Conservation (phyloP, 2,329 filamentous ascomycete genomes). For the Ophiognomonia clavigignenti-juglandacearum region DNA sequence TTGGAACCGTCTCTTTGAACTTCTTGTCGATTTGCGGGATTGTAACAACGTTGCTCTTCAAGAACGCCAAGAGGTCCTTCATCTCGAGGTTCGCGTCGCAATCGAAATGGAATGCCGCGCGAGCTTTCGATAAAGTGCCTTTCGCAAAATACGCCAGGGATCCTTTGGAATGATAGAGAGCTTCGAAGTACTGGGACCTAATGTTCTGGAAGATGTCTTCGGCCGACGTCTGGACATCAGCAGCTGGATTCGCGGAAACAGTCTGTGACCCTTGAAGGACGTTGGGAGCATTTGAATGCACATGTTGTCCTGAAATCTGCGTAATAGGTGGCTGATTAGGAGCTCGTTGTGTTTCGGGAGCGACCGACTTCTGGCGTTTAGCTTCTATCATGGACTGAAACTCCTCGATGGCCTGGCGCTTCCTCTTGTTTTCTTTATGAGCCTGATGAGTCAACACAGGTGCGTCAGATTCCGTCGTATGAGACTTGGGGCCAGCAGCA, state of each 20-base stretch:
- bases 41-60: conserved; percentile 64
- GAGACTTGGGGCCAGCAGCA: conserved; percentile 17
- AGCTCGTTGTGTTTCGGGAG: conserved; percentile 23
- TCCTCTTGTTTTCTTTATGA: conserved; percentile 48
- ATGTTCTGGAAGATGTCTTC: conserved; percentile 54
- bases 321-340: conserved; percentile 10
- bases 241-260: conserved; percentile 16
- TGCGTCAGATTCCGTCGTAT: conserved; percentile 11
- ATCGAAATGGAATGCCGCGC: conserved; percentile 63
- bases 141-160: conserved; percentile 82
- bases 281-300: not conserved
- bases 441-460: conserved; percentile 39
- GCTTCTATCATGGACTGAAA: conserved; percentile 57
- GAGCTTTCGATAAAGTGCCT: conserved; percentile 70
- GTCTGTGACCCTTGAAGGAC: conserved; percentile 1
- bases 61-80: conserved; percentile 59
- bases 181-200: conserved; percentile 53
- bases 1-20: conserved; percentile 66
- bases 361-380: conserved; percentile 42
- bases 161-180: conserved; percentile 62
- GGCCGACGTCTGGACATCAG: conserved; percentile 35
- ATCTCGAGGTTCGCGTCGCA: conserved; percentile 57
- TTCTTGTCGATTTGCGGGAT: conserved; percentile 72
- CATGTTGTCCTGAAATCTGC: not conserved
- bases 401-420: conserved; percentile 56